Evolutionary conservation across 805 yeast genomes (phyloP).

Genomic region (Kurtzmaniella cleridarum): DNA sequence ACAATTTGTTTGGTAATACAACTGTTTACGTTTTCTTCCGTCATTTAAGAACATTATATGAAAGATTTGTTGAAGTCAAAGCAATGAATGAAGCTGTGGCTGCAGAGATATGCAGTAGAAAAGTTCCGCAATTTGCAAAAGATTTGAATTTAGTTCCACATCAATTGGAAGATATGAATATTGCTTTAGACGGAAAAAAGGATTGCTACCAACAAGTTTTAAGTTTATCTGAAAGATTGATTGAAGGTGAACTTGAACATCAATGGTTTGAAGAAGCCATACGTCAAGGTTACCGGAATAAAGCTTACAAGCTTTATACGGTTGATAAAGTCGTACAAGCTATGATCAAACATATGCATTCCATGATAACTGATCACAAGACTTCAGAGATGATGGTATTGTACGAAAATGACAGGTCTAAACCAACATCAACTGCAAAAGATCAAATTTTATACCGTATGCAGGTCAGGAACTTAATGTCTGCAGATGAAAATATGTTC

Average conservation of each 20-base stretch:
- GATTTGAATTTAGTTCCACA: slow-evolving; percentile 79
- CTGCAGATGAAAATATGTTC: slow-evolving; percentile 85
- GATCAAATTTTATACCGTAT: slow-evolving; percentile 88
- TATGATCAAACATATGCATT: slow-evolving; percentile 73
- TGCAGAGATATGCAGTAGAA: slow-evolving; percentile 62
- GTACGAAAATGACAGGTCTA: slow-evolving; percentile 75
- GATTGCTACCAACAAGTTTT: slow-evolving; percentile 79
- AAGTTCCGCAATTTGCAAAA: slow-evolving; percentile 70
- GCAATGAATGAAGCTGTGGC: slow-evolving; percentile 61
- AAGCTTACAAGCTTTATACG: slow-evolving; percentile 88
- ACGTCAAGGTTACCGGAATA: slow-evolving; percentile 91
- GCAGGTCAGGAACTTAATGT: slow-evolving; percentile 76
- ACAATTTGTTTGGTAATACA: slow-evolving; percentile 82
- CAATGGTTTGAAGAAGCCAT: slow-evolving; percentile 93
- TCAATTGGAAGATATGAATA: slow-evolving; percentile 76
- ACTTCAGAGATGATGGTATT: slow-evolving; percentile 75
- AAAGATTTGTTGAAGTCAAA: slow-evolving; percentile 75
- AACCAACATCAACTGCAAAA: slow-evolving; percentile 63
- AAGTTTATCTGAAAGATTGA: slow-evolving; percentile 63
- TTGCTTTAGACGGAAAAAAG: slow-evolving; percentile 56
- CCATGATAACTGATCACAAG: slow-evolving; percentile 71
- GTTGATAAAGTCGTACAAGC: slow-evolving; percentile 85
- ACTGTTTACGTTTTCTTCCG: slow-evolving; percentile 87
- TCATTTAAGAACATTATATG: slow-evolving; percentile 73
- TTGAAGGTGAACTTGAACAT: slow-evolving; percentile 88